Evolutionary conservation across 2,329 filamentous ascomycete species (phyloP), one percentile per base, ranked within the genome.

Genomic region (Stachybotrys chlorohalonatus): DNA sequence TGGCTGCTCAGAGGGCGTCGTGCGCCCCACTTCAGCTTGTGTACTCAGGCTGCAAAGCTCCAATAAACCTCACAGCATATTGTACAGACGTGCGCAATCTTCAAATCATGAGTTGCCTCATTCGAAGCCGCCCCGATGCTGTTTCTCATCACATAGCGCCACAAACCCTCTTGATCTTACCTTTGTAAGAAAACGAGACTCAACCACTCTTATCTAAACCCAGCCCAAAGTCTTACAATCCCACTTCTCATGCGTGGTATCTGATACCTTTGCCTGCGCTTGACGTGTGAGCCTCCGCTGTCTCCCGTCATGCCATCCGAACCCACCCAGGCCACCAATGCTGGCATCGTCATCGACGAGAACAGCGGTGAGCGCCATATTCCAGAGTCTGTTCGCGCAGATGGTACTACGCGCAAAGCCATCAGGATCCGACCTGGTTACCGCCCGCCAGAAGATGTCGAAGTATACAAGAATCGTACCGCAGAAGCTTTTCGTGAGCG

Each of bases 371-470:
- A 91, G 67, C 89, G 92, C 49, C 86, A 91, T 63, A 97, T 99
- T 55, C 94, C 94, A 31, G 83, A 92, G 48, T 97, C 93, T 1
- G 76, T 84, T 48, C 87, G 95, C 54, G 75, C 94, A 30, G 94
- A 99, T 68, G 94, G 94, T 55, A 90, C 87, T 52, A 89, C 89
- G n/a, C 85, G 94, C 55, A 95, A 89, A 67, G 93, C 96, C 65
- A 97, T 97, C 68, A 90, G 90, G 66, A 90, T 99, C 57, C 85
- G 90, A 32, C 93, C 94, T 0, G 95, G 94, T 53, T 99, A 96
- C 73, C 85, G 86, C 39, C 95, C 94, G 1, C 90, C 92, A 1
- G 94, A 99, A 73, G 94, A 99, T 71, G 87, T 97, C 59, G 91
- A 96, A 67, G 79, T 96, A 49, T 99, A 99, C 81, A 95, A 91